These are phyloP conservation scores for Colletotrichum chrysophilum DNA, from an alignment of 2,329 filamentous ascomycete genomes.

Conservation along the genomic window DNA sequence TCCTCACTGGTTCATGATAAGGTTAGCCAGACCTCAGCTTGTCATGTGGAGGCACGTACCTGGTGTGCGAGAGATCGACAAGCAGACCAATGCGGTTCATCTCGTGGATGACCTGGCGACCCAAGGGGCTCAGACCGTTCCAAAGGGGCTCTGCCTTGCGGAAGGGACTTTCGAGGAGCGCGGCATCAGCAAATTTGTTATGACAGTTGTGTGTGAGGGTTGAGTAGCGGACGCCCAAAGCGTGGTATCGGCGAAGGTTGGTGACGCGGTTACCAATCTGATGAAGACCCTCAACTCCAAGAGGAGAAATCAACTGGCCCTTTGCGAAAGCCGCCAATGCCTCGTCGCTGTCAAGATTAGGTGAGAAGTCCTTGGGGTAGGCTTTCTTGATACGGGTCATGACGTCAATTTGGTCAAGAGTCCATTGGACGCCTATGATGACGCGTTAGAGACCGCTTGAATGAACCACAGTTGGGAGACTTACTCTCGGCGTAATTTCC, in stretches of 20 bases:
- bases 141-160: constrained; percentile 63
- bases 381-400: constrained; percentile 65
- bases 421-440: constrained; percentile 63
- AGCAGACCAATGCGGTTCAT: constrained; percentile 97
- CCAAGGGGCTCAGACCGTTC: constrained; percentile 75
- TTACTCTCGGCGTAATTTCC: constrained; percentile 71
- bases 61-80: constrained; percentile 83
- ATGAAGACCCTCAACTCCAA: constrained; percentile 87
- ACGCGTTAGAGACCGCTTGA: not conserved
- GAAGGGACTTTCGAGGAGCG: constrained; percentile 63
- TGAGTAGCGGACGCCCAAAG: constrained; percentile 83
- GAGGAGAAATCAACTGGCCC: constrained; percentile 74
- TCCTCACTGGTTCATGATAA: constrained; percentile 56
- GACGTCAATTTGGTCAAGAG: constrained; percentile 78
- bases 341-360: constrained; percentile 61
- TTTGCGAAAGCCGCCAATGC: constrained; percentile 66
- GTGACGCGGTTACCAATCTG: constrained; percentile 87
- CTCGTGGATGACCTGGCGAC: constrained; percentile 74
- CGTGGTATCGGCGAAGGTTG: constrained; percentile 77
- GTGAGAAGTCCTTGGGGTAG: constrained; percentile 75
- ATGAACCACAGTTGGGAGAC: constrained; percentile 25
- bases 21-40: not conserved
- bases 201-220: constrained; percentile 95
- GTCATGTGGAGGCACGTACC: constrained; percentile 26
- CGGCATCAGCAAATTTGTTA: constrained; percentile 87